Conservation (phyloP, 2,329 filamentous ascomycete genomes). For the Diplodia corticola region DNA sequence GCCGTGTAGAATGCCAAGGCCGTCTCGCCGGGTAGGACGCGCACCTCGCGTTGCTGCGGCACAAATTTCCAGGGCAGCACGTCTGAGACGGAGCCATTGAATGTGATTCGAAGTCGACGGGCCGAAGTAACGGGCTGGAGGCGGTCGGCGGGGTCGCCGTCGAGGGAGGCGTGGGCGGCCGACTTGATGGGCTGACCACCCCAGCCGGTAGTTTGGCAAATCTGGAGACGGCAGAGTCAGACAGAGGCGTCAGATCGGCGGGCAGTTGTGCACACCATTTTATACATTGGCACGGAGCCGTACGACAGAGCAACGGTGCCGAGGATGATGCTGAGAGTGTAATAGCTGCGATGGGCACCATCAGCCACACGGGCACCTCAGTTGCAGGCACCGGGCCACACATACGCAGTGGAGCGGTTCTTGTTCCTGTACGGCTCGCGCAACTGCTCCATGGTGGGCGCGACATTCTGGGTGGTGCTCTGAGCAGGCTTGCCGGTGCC, state of each 20-base stretch:
- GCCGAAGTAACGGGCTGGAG: constrained; percentile 78
- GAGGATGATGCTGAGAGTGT: constrained; percentile 73
- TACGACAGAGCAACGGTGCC: constrained; percentile 80
- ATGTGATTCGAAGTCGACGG: constrained; percentile 89
- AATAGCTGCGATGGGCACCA: constrained; percentile 55
- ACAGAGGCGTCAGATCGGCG: not conserved
- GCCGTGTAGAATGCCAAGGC: constrained; percentile 97
- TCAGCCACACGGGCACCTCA: not conserved
- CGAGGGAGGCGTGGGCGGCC: constrained; percentile 59
- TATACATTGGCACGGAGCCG: constrained; percentile 82
- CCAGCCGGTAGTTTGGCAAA: constrained; percentile 86
- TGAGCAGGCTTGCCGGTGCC: constrained; percentile 35
- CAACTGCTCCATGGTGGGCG: constrained; percentile 64
- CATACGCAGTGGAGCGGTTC: constrained; percentile 67
- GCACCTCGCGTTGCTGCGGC: constrained; percentile 94
- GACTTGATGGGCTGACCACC: constrained; percentile 89
- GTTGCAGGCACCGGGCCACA: constrained; percentile 7
- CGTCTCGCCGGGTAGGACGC: constrained; percentile 92
- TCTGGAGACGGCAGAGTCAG: constrained; percentile 47
- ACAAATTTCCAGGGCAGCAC: constrained; percentile 96
- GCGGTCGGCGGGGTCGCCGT: constrained; percentile 68
- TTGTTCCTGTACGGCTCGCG: constrained; percentile 64
- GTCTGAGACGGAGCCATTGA: constrained; percentile 93
- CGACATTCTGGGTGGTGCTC: constrained; percentile 28
- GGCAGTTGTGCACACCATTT: constrained; percentile 62